These are phyloP conservation scores for Fusarium dimerum DNA, from an alignment of 2,329 filamentous ascomycete genomes.

Conservation along the genomic window DNA sequence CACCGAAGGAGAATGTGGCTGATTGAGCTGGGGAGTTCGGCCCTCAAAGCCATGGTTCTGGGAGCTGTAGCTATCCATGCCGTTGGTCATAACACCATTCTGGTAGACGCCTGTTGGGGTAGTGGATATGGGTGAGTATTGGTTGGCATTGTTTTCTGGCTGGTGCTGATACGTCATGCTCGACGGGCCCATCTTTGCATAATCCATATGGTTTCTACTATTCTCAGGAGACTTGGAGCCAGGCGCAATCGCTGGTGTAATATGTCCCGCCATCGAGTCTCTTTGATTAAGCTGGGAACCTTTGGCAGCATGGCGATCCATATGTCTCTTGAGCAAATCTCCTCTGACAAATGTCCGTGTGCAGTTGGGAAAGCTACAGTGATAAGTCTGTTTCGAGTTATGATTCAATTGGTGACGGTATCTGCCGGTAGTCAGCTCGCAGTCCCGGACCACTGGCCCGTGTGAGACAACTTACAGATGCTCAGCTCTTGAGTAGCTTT, in stretches of 20 bases:
- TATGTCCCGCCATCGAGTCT: constrained; percentile 50
- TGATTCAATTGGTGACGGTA: constrained; percentile 96
- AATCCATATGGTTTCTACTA: constrained; percentile 43
- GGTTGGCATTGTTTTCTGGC: constrained; percentile 44
- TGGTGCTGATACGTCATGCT: constrained; percentile 49
- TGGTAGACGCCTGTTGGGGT: constrained; percentile 40
- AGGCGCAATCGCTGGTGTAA: constrained; percentile 41
- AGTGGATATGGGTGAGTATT: constrained; percentile 49
- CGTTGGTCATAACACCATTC: constrained; percentile 27
- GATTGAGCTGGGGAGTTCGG: constrained; percentile 24
- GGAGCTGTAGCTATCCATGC: constrained; percentile 44
- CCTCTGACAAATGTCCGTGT: constrained; percentile 88
- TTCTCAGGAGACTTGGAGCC: constrained; percentile 50
- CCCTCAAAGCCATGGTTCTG: constrained; percentile 40
- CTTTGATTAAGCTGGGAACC: constrained; percentile 76
- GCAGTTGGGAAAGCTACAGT: constrained; percentile 90
- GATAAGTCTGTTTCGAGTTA: constrained; percentile 91
- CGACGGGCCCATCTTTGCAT: constrained; percentile 40
- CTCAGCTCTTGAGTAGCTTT: constrained; percentile 94
- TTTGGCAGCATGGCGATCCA: constrained; percentile 77
- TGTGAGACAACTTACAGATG: constrained; percentile 67
- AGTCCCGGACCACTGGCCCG: constrained; percentile 10
- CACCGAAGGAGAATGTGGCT: constrained; percentile 39
- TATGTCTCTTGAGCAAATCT: constrained; percentile 84
- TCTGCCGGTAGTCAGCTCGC: constrained; percentile 37